These are phyloP conservation scores for Zarea fungicola DNA, from an alignment of 2,329 filamentous ascomycete species.

Conservation along the genomic window DNA sequence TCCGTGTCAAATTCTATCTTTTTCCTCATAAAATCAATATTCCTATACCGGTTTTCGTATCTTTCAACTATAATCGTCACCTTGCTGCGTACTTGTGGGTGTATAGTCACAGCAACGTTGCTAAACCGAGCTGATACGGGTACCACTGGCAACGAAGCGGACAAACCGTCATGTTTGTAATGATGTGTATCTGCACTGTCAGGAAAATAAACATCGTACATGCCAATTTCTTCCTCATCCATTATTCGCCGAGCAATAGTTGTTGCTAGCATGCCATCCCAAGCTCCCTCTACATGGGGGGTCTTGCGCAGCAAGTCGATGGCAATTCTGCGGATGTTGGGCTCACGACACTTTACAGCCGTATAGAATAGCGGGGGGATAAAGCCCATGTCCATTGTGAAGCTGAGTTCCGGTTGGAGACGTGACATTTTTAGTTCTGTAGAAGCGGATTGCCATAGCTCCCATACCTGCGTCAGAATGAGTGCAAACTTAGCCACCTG, in stretches of 20 bases:
- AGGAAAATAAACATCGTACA: background rate
- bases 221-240: slow-evolving; percentile 6
- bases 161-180: background rate
- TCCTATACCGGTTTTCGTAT: background rate
- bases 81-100: background rate
- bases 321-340: slow-evolving; percentile 24
- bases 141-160: background rate
- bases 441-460: background rate
- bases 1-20: too few relatives aligned
- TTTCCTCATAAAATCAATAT: background rate
- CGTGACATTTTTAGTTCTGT: background rate
- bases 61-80: background rate
- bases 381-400: slow-evolving; percentile 25
- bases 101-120: background rate
- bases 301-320: slow-evolving; percentile 16
- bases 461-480: slow-evolving; percentile 5
- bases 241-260: slow-evolving; percentile 17
- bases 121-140: background rate
- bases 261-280: slow-evolving; percentile 18
- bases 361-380: slow-evolving; percentile 28
- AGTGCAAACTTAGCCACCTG: background rate
- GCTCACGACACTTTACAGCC: slow-evolving; percentile 27
- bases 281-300: slow-evolving; percentile 22
- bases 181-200: background rate
- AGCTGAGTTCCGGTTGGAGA: slow-evolving; percentile 6